These are phyloP conservation scores for Argentina anserina DNA, from an alignment of 306 rosid genomes.

Conservation along the genomic window DNA sequence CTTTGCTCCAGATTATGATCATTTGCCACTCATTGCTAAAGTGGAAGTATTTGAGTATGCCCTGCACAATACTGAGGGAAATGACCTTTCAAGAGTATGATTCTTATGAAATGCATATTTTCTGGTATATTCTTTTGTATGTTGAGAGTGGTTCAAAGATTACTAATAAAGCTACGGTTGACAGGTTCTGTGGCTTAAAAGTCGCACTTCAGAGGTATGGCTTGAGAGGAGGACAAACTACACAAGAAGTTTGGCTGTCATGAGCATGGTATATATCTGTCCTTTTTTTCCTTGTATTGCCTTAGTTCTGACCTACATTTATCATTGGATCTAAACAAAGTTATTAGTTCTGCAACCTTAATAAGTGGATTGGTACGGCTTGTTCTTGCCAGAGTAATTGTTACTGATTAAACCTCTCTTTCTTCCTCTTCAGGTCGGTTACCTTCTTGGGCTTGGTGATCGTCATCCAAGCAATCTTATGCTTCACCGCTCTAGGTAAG, in stretches of 20 bases:
- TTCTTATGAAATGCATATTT: conserved; percentile 11
- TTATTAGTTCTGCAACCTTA: not conserved
- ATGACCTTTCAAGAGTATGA: conserved; percentile 75
- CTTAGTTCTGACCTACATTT: not conserved
- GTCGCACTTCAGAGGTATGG: conserved; percentile 98
- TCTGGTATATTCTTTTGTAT: not conserved
- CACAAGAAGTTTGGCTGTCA: conserved; percentile 97
- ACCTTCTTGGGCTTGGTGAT: conserved; percentile 98
- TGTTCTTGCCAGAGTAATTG: not conserved
- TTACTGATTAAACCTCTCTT: not conserved
- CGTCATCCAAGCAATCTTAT: conserved; percentile 99
- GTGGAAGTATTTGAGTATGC: conserved; percentile 98
- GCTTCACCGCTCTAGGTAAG: conserved; percentile 84
- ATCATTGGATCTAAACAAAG: not conserved
- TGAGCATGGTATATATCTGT: conserved; percentile 75
- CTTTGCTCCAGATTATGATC: conserved; percentile 97
- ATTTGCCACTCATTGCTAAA: conserved; percentile 91
- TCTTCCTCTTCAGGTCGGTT: conserved; percentile 65
- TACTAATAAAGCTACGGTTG: conserved; percentile 19
- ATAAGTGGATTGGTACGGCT: not conserved
- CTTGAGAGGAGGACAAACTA: conserved; percentile 97
- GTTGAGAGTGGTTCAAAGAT: conserved; percentile 19
- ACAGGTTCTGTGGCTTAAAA: conserved; percentile 98
- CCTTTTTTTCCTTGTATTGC: not conserved
- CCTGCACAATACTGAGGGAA: conserved; percentile 87